Evolutionary conservation across 1,284 basidiomycete species (phyloP).

Genomic region (Austroboletus novae-zelandiae): DNA sequence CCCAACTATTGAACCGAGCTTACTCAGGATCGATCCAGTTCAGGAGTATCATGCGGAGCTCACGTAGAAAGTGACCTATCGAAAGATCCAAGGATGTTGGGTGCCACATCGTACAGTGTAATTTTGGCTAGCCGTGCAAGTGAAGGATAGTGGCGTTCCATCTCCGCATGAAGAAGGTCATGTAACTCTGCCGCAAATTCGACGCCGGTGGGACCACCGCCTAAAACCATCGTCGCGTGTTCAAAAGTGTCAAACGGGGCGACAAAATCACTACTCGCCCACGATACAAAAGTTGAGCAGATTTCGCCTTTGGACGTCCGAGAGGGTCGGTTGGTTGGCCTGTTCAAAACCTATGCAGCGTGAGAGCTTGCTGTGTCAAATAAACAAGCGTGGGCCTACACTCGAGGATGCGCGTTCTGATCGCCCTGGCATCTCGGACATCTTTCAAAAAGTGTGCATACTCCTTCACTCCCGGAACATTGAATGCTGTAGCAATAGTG

Average conservation of each 20-base stretch:
- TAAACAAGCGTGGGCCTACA: slow-evolving; percentile 40
- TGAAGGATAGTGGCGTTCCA: slow-evolving; percentile 62
- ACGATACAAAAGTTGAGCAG: slow-evolving; percentile 81
- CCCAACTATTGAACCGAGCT: slow-evolving; percentile 47
- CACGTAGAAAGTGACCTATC: slow-evolving; percentile 68
- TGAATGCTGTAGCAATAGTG: slow-evolving; percentile 46
- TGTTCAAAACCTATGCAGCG: slow-evolving; percentile 65
- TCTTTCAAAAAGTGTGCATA: slow-evolving; percentile 84
- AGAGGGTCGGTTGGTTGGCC: slow-evolving; percentile 69
- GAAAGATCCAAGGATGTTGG: slow-evolving; percentile 79
- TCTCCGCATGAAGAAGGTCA: slow-evolving; percentile 79
- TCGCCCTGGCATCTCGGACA: slow-evolving; percentile 77
- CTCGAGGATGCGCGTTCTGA: slow-evolving; percentile 72
- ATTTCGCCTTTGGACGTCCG: slow-evolving; percentile 62
- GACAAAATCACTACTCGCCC: slow-evolving; percentile 42
- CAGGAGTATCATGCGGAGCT: slow-evolving; percentile 19
- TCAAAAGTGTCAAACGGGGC: background rate
- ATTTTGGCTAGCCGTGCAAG: slow-evolving; percentile 66
- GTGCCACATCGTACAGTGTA: slow-evolving; percentile 78
- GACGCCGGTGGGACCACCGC: slow-evolving; percentile 76
- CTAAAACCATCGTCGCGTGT: slow-evolving; percentile 29
- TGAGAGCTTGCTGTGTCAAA: slow-evolving; percentile 1
- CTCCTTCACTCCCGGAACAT: slow-evolving; percentile 69
- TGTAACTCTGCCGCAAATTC: slow-evolving; percentile 87
- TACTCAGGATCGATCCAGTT: slow-evolving; percentile 3